Base-by-base conservation (phyloP, 768 basidiomycete species). In the Hericium rajendrae region DNA sequence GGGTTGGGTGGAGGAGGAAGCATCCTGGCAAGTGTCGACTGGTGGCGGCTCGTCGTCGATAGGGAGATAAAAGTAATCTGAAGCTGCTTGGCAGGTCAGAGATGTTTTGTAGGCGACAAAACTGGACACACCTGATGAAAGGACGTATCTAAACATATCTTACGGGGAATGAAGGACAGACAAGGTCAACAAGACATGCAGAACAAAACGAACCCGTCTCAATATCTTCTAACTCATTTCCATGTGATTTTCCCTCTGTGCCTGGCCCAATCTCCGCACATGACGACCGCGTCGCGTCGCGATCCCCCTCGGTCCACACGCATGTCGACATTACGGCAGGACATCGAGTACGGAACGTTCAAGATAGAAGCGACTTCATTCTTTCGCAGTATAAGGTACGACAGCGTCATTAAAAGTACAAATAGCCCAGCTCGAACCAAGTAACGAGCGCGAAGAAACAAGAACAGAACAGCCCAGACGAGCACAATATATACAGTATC, bases 1-100 rank as follows among this genome's bases (percentile, higher is more conserved):
- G 41, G 62, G 58, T n/a, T 67, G 51, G 62, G 59, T 75, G 46
- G 76, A 72, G 18, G 60, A 54, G 39, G 54, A 46, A 12, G 76
- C 71, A 59, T 78, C 74, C 63, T 81, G 74, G 56, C 78, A 54
- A 28, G 46, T 68, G 57, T 81, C 43, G 43, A 20, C 24, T 18
- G 26, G 20, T 24, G 28, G 76, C 60, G 80, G 79, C 52, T 65
- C 72, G 57, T 84, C 80, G 66, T 84, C 82, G 60, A 84, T 71
- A 20, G 85, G 84, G 9, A 83, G 74, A 64, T 81, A 76, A 64
- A 86, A 85, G 68, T 82, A 85, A 6, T 78, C 75, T 66, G 76
- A 81, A 52, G 81, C 86, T 85, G 57, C 8, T 26, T 12, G 26
- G 39, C 51, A 18, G 13, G 28, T 24, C 48, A 49, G 51, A 51